Base-by-base conservation (phyloP, 352 stramenopile species). In the Pilasporangium apinafurcum region DNA sequence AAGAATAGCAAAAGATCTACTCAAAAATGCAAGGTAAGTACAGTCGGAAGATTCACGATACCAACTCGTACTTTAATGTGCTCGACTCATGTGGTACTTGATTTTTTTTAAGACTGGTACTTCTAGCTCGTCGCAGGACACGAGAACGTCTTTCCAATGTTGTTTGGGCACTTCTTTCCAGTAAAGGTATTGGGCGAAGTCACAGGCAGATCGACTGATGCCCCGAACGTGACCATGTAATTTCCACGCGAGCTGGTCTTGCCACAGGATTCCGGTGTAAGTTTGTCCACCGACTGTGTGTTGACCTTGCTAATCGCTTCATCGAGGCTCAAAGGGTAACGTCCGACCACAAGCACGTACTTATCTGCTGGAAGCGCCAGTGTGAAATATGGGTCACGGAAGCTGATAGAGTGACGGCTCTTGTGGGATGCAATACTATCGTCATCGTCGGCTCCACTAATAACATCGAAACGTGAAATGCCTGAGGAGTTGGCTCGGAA, bases 331-430 rank as follows among this genome's bases (percentile, higher is more conserved):
- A 88, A 46, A 24, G 77, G 80, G 43, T 86, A 86, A 14, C 77
- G 68, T 1, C 80, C 77, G 0, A 90, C 59, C 12, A 75, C 68
- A 7, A 90, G 62, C 18, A 71, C 50, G 44, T 87, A 90, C 26
- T 72, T 48, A 27, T 65, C 68, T 4, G 48, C 20, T 4, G 64
- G 67, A 1, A 89, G 49, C 0, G 60, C 59, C 14, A 89, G 55
- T 9, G 79, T 83, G 33, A 89, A 38, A 51, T 71, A 92, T 33
- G 80, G 77, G 21, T 88, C 80, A 4, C 75, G 74, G 31, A 84
- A 87, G 52, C 68, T 92, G 36, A 87, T 60, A 13, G 71, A 76
- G 9, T 54, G 53, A 17, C 75, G 72, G n/a, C 68, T 57, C 8
- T 34, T 59, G 4, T 65, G 73, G 39, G 62, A 59, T 2, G 58